Evolutionary conservation across 2,329 filamentous ascomycete species (phyloP).

Genomic region (Dothiorella sarmentorum): DNA sequence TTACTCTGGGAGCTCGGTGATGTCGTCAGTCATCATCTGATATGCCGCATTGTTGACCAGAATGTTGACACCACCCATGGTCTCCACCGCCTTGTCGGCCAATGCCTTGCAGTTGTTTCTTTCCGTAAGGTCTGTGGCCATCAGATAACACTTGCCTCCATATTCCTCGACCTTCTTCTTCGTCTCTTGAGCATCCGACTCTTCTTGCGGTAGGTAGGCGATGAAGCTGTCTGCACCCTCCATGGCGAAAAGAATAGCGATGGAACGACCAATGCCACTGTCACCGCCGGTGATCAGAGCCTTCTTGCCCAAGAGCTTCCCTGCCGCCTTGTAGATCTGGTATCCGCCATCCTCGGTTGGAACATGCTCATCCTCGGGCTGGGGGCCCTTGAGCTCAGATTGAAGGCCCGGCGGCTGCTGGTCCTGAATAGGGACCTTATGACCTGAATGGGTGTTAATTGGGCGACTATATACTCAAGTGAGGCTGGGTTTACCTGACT

Average conservation of each 20-base stretch:
- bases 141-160: slow-evolving; percentile 62
- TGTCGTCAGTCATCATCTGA: slow-evolving; percentile 70
- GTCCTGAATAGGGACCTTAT: slow-evolving; percentile 27
- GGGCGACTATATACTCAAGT: too few relatives aligned
- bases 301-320: slow-evolving; percentile 71
- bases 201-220: slow-evolving; percentile 70
- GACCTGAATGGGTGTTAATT: slow-evolving; percentile 16
- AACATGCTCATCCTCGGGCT: slow-evolving; percentile 61
- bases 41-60: slow-evolving; percentile 71
- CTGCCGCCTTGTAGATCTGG: slow-evolving; percentile 69
- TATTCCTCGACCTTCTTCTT: slow-evolving; percentile 66
- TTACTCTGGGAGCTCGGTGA: slow-evolving; percentile 66
- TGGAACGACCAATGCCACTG: slow-evolving; percentile 72
- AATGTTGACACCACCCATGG: slow-evolving; percentile 69
- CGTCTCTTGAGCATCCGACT: slow-evolving; percentile 72
- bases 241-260: slow-evolving; percentile 74
- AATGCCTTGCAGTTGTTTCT: slow-evolving; percentile 67
- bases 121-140: slow-evolving; percentile 62
- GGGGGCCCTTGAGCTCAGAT: slow-evolving; percentile 52
- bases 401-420: slow-evolving; percentile 54
- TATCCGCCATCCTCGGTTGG: slow-evolving; percentile 66
- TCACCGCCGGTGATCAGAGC: slow-evolving; percentile 80
- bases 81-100: slow-evolving; percentile 62
- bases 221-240: slow-evolving; percentile 75
- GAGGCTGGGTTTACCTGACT: not conserved